Percentiles rank a stretch among this genome's conserved stretches.
Evolutionary conservation across 1,284 basidiomycete species (phyloP).

Genomic region (Cystobasidiaceae sp.): DNA sequence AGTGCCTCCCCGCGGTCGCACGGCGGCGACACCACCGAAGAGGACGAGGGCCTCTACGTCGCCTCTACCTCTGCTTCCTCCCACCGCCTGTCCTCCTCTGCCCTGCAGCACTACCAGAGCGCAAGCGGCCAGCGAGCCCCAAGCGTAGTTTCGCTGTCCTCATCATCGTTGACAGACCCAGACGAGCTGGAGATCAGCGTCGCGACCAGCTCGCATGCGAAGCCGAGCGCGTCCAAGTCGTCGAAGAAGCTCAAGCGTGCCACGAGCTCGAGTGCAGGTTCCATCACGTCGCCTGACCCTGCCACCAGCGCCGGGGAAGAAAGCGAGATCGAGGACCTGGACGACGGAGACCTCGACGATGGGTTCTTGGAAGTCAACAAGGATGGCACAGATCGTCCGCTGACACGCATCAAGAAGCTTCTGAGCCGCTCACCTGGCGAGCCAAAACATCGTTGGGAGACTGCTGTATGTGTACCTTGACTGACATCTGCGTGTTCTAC

Average conservation of each 20-base stretch:
- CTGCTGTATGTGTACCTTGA: conserved; percentile 3
- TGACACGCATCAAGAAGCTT: conserved; percentile 6
- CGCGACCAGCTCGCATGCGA: neutral
- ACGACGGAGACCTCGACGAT: conserved; percentile 19
- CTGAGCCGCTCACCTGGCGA: conserved; percentile 7
- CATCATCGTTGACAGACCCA: conserved; percentile 25
- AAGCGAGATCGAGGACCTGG: neutral
- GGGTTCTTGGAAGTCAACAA: conserved; percentile 21
- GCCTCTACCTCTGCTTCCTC: neutral
- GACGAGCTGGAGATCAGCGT: conserved; percentile 13
- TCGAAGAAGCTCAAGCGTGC: neutral
- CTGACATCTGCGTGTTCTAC: neutral
- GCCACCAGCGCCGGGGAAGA: neutral
- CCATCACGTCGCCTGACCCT: neutral
- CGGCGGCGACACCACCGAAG: no score
- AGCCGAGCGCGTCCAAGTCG: neutral
- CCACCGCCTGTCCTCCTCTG: neutral
- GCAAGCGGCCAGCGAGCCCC: neutral
- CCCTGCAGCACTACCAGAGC: neutral
- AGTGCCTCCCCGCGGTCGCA: no score
- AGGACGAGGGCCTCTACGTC: no score
- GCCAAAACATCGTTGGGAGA: conserved; percentile 29
- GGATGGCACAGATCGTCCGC: conserved; percentile 13
- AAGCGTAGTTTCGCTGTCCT: conserved; percentile 6
- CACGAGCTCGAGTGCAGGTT: no score